Percentiles rank a stretch among this genome's conserved stretches.
Evolutionary conservation across 2,329 filamentous ascomycete species (phyloP).

Genomic region (Colletotrichum euphorbiae): DNA sequence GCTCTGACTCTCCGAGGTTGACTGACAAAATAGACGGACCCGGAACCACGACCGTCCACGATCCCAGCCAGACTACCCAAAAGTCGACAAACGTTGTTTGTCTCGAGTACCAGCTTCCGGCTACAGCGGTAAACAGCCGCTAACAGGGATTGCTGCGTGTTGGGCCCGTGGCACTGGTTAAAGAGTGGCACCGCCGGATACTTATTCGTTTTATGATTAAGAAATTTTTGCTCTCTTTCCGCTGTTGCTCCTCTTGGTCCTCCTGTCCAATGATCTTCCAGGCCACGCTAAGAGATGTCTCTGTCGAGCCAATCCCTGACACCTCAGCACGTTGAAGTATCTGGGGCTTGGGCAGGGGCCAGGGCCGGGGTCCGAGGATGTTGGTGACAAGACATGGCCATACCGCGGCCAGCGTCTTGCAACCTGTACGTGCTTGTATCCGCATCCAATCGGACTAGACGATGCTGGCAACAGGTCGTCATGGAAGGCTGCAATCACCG

Average conservation of each 20-base stretch:
- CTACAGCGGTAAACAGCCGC: conserved; percentile 21
- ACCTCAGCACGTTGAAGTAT: conserved; percentile 30
- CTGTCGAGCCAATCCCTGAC: conserved; percentile 35
- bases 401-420: conserved; percentile 11
- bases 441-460: conserved; percentile 16
- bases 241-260: neutral
- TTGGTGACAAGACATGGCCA: conserved; percentile 27
- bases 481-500: too few relatives aligned
- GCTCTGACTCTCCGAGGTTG: neutral
- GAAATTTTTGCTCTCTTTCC: neutral
- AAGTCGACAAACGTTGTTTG: conserved; percentile 22
- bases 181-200: conserved; percentile 34
- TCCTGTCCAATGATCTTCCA: neutral
- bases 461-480: neutral
- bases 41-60: conserved; percentile 3
- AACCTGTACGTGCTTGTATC: conserved; percentile 19
- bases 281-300: conserved; percentile 8
- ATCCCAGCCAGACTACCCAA: neutral
- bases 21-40: conserved; percentile 8
- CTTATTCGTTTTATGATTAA: neutral
- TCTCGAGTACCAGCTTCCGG: conserved; percentile 15
- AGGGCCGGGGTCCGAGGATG: conserved; percentile 11
- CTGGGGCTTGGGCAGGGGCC: conserved; percentile 29
- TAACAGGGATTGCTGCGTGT: conserved; percentile 10
- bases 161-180: conserved; percentile 35